Base-by-base conservation (phyloP, 169 alveolate species). In the Eimeria zaria region DNA sequence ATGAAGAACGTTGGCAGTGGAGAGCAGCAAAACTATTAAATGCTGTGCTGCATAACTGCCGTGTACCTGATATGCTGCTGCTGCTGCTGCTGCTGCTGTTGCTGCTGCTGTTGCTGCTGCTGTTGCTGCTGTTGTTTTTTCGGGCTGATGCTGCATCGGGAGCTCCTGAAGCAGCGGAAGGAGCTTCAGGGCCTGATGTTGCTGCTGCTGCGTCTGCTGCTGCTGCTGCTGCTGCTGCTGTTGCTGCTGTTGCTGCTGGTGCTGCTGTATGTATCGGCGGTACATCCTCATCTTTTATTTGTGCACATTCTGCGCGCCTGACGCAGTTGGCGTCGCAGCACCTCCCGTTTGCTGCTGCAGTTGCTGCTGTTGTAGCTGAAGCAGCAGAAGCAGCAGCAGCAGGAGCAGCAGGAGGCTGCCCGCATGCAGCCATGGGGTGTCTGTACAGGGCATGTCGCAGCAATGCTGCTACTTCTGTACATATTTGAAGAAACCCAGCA, bases 381-480 rank as follows among this genome's bases (percentile, higher is more conserved):
- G 78, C 33, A 44, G 62, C 64, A 30, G 93, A 16, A 11, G 78
- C 44, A 58, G 24, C 81, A 6, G 20, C 58, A 1, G 78, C 60
- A 55, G 48, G 81, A 87, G 93, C 60, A 58, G 55, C 64, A 27
- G 80, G 39, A 24, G 36, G 60, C 46, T 30, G 48, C 33, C 76
- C 76, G 62, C 81, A 62, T 58, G 83, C 41, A 12, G 89, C 95
- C 71, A 92, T 67, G 74, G 96, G 95, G 71, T 94, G 94, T 24
- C 83, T 64, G 64, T 88, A 88, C 78, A 95, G 51, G 16, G 94
- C 89, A 8, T 27, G 53, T 44, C 69, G 94, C 69, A 88, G 55
- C 74, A 93, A 92, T 48, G 48, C 36, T 18, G 95, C 84, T 18
- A 95, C 95, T 73, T 87, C 97, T 46, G 91, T 88, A 92, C 97